Base-by-base conservation (phyloP, 192 early-diverging fungal species). In the Paraglomus brasilianum region DNA sequence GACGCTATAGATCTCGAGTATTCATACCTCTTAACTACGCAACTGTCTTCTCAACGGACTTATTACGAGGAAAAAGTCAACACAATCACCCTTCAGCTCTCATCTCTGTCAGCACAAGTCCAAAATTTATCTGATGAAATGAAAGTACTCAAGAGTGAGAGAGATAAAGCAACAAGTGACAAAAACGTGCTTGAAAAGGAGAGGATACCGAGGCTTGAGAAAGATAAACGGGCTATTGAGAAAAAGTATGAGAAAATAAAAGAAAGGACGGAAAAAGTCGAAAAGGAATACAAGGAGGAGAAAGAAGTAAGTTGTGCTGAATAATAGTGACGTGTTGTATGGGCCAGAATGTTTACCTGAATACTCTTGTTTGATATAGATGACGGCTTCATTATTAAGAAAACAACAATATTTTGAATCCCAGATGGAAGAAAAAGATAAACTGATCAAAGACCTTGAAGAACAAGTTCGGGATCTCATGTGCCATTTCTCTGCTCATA, bases 391-490 rank as follows among this genome's bases (percentile, higher is more conserved):
- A 8, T 66, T 89, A 44, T n/a, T 79, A 48, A 81, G 78, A 6
- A 93, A 95, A 67, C 91, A 94, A 69, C 76, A 80, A 1, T 72
- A 70, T 8, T 77, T 91, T 24, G 81, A 88, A 64, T 49, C 21
- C 36, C 72, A 82, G 42, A 69, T 94, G 4, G 75, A 79, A 19
- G 76, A 75, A 13, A 87, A 91, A 56, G 85, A 88, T 30, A 67
- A 74, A 0, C 80, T 80, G 48, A 81, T 92, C 17, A 72, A 69
- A 17, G 93, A 95, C 22, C 69, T 95, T 66, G 81, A 83, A 67
- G 95, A 95, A 47, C 92, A 97, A 81, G 85, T 97, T 5, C 76
- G 87, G n/a, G 95, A 98, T 72, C 75, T 98, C 72, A 91, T 93
- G 87, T 88, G 92, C 62, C 95, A 89, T 72, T 74, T 98, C 39